These are phyloP conservation scores for Lycium barbarum DNA, from an alignment of 257 asterid species.

Conservation along the genomic window DNA sequence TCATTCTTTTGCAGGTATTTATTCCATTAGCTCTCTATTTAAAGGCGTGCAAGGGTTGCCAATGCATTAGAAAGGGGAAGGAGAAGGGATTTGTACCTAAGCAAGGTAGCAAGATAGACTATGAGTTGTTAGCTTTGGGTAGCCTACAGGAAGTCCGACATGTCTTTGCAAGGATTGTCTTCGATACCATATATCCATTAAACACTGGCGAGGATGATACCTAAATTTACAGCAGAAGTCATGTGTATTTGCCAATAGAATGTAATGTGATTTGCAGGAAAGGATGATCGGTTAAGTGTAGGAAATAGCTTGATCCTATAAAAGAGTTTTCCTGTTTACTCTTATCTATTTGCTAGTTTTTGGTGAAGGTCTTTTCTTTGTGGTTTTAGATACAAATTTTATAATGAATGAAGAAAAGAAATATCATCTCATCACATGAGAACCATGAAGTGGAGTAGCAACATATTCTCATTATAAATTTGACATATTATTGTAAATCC, in stretches of 20 bases:
- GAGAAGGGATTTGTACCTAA: constrained; percentile 63
- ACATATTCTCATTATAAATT: background rate
- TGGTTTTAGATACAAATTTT: background rate
- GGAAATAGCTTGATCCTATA: constrained; percentile 2
- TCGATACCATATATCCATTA: constrained; percentile 79
- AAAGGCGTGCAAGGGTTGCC: constrained; percentile 70
- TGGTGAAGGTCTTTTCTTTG: background rate
- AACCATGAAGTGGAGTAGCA: constrained; percentile 4
- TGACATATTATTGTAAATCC: constrained; percentile 13
- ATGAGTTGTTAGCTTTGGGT: constrained; percentile 76
- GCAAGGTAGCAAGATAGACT: constrained; percentile 68
- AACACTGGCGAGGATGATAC: constrained; percentile 7
- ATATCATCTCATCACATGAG: constrained; percentile 10
- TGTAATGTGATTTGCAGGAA: constrained; percentile 17
- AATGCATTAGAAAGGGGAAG: constrained; percentile 61
- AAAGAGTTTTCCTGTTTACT: background rate
- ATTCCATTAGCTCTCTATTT: constrained; percentile 58
- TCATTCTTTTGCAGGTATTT: constrained; percentile 61
- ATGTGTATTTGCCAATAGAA: background rate
- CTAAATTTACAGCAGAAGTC: background rate
- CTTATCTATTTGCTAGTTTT: background rate
- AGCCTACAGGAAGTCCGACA: constrained; percentile 79
- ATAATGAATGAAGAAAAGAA: background rate
- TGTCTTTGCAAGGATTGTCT: constrained; percentile 84
- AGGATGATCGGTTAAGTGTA: background rate